Base-by-base conservation (phyloP, 2,329 filamentous ascomycete species). In the Pseudohalonectria lignicola region DNA sequence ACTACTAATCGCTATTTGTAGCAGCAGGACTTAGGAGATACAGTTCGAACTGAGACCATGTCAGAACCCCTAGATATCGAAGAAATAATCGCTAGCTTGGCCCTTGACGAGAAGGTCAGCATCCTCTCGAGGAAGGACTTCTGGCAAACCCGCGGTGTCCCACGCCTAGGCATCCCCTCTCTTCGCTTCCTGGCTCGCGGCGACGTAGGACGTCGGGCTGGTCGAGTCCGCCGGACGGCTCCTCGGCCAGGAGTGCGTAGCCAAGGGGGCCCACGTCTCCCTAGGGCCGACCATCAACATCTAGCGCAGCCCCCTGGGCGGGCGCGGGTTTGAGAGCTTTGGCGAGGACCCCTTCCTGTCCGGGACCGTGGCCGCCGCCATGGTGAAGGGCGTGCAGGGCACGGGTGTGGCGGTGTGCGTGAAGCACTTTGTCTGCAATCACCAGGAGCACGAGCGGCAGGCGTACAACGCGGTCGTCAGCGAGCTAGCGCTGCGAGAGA, bases 201-300 rank as follows among this genome's bases (percentile, higher is more conserved):
- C 79, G 4, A 82, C 81, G 8, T 86, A 77, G 71, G 75, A 82
- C 53, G 69, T 69, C 41, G 59, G 66, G 15, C 66, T 83, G 29
- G 72, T 79, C 41, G 76, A 75, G 50, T 61, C 66, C 33, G 74
- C 78, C 23, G 81, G 81, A 31, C 59, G 69, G 43, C 71, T 75
- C 40, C 81, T 85, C 72, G 81, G 76, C 11, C 58, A 68, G 38
- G 81, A 86, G 52, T 72, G 78, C 49, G 69, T 67, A 42, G 72
- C 61, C 41, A 86, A 85, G 59, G 80, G 81, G 40, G 67, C 80
- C 15, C 77, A 84, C 50, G 68, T 82, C 11, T 71, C 79, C 48
- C 65, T 85, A 23, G 81, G 79, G 5, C 81, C 81, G 2, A 66
- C 62, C 0, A 59, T 64, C 42, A 64, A 56, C 48, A 61, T 61